Evolutionary conservation across 441 rosid species (phyloP).

Genomic region (Geranium incanum): DNA sequence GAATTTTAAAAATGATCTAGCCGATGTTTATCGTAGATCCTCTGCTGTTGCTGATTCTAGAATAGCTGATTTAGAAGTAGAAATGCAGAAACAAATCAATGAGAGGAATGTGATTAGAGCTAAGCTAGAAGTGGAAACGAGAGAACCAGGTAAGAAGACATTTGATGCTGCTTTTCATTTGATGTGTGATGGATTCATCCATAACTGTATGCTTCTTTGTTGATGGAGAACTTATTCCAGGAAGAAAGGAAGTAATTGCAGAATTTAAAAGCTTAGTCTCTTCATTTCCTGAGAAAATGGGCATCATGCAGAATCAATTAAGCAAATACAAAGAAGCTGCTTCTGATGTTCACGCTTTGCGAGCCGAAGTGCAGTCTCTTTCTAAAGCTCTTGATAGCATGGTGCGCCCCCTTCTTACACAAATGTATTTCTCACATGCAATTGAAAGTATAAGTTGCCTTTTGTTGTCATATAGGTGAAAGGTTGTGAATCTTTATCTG

Average conservation of each 20-base stretch:
- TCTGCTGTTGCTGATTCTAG: slow-evolving; percentile 62
- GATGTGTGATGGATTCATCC: slow-evolving; percentile 16
- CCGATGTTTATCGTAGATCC: slow-evolving; percentile 69
- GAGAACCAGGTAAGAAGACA: slow-evolving; percentile 57
- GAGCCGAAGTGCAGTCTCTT: slow-evolving; percentile 78
- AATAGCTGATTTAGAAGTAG: slow-evolving; percentile 49
- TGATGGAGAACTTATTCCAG: slow-evolving; percentile 44
- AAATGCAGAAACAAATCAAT: slow-evolving; percentile 60
- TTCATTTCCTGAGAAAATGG: slow-evolving; percentile 88
- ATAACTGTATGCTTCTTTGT: slow-evolving; percentile 14
- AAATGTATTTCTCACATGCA: slow-evolving; percentile 19
- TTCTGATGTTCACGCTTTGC: slow-evolving; percentile 65
- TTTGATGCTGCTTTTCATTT: slow-evolving; percentile 24
- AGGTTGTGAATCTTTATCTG: slow-evolving; percentile 53
- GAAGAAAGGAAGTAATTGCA: slow-evolving; percentile 78
- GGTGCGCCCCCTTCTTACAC: slow-evolving; percentile 40
- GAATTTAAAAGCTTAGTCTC: slow-evolving; percentile 83
- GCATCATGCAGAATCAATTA: slow-evolving; percentile 70
- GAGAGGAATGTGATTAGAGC: slow-evolving; percentile 50
- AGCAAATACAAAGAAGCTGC: slow-evolving; percentile 68
- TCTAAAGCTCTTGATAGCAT: slow-evolving; percentile 55
- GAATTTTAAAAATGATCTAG: slow-evolving; percentile 61
- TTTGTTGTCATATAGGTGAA: slow-evolving; percentile 47
- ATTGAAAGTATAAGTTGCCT: slow-evolving; percentile 21
- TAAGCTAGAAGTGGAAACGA: slow-evolving; percentile 59